Evolutionary conservation across 371 early-diverging fungal species (phyloP), one percentile per base, ranked within the genome.

Genomic region (Mortierella sp.): DNA sequence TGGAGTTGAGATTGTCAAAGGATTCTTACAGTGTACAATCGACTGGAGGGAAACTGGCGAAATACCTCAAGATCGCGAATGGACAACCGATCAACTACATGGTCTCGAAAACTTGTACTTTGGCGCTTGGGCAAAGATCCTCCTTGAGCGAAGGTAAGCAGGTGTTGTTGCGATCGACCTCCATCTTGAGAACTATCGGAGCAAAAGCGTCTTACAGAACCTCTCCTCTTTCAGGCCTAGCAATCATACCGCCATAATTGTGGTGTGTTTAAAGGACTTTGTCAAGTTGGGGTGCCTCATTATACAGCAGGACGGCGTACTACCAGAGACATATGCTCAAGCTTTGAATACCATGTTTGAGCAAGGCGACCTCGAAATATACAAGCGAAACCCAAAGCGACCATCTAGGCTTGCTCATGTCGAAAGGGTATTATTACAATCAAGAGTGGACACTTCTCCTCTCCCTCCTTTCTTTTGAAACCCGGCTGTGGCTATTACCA

Each of bases 91-190:
- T 12, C 52, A 63, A 21, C 63, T 63, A 9, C 48, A 28, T n/a
- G 17, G 52, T 3, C 57, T 74, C 19, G 76, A 74, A 37, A 46
- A 29, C 39, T 31, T 29, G 5, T 74, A 45, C 49, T 63, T 63
- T 52, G 68, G 54, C 21, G 31, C 46, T 0, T 74, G 76, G 76
- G 68, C 76, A n/a, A 74, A 64, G 34, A 28, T 58, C 12, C 53
- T 74, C n/a, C 22, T 63, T 2, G 76, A 63, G 28, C 54, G 60
- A 34, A 63, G 76, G 76, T 74, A 74, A n/a, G n/a, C n/a, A n/a
- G n/a, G n/a, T n/a, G n/a, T n/a, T n/a, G n/a, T n/a, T n/a, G n/a
- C n/a, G n/a, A n/a, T n/a, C n/a, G n/a, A n/a, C n/a, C n/a, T n/a
- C n/a, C n/a, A n/a, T n/a, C n/a, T n/a, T n/a, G n/a, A n/a, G n/a